Evolutionary conservation across 768 basidiomycete genomes (phyloP), one percentile per base, ranked within the genome.

Genomic region (Saitozyma sp.): DNA sequence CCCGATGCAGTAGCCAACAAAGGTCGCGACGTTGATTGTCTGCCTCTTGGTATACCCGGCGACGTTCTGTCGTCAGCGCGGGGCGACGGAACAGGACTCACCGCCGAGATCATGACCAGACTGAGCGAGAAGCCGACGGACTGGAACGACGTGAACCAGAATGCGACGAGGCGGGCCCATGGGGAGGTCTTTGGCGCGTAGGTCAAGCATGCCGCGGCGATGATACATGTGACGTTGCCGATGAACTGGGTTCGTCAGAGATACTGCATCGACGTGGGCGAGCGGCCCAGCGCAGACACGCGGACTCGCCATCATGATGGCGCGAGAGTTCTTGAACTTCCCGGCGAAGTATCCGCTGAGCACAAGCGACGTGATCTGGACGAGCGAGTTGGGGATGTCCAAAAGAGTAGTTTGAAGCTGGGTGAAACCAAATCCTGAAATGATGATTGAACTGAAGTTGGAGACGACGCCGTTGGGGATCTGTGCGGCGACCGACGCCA

Each of bases 221-320:
- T 74, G 59, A 82, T 76, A 64, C 80, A 81, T 13, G 75, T 71
- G 41, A 76, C 70, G 64, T 74, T 75, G n/a, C 74, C 70, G 39
- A 66, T 48, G 29, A 59, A 58, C 55, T 49, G 29, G 8, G 49
- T 41, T 29, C 29, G 19, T 41, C 29, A 52, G 45, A 3, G 19
- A 10, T 16, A 9, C 29, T 29, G 29, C 29, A 29, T 29, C 29
- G 29, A 29, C 29, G 29, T 29, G 2, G 29, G 29, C 29, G 29
- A 29, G 29, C 29, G 43, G 17, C 6, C 20, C 42, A 45, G 20
- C n/a, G 13, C 1, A 19, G 37, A 58, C 45, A 2, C 7, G 9
- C 16, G 17, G 49, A 62, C 61, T 17, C 19, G 56, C 61, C 65
- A 66, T 66, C 61, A 69, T 63, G 51, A 71, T 57, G 13, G 61